Conservation (phyloP, 352 stramenopile species). For the Phytophthora ramorum region DNA sequence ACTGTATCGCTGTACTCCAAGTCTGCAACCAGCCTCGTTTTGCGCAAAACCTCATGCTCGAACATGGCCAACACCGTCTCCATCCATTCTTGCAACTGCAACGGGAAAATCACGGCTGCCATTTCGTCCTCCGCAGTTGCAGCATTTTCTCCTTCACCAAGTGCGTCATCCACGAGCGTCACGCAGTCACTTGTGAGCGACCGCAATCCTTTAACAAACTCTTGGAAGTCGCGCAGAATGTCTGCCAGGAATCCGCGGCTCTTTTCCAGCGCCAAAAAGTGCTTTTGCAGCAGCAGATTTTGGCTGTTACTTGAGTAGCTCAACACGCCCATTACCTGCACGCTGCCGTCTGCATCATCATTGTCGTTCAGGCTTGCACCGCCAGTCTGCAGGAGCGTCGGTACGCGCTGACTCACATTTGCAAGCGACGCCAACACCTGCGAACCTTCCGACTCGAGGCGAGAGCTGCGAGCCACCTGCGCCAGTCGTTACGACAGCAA, state of each 20-base stretch:
- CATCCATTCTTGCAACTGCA: conserved; percentile 75
- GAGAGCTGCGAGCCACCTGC: conserved; percentile 54
- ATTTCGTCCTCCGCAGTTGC: conserved; percentile 28
- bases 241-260: conserved; percentile 58
- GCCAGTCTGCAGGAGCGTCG: conserved; percentile 41
- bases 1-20: conserved; percentile 60
- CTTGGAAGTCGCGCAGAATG: conserved; percentile 58
- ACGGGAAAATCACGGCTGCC: conserved; percentile 20
- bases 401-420: conserved; percentile 71
- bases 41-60: conserved; percentile 68
- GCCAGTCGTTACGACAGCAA: conserved; percentile 20
- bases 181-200: conserved; percentile 45
- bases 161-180: conserved; percentile 37
- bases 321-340: conserved; percentile 55
- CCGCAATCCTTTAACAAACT: conserved; percentile 51
- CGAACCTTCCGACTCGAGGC: conserved; percentile 65
- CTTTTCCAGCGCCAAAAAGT: conserved; percentile 79
- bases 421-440: conserved; percentile 75
- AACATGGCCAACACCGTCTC: conserved; percentile 75
- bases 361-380: background rate
- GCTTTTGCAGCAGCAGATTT: conserved; percentile 57
- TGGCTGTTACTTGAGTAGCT: conserved; percentile 44
- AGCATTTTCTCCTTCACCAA: conserved; percentile 30
- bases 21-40: conserved; percentile 54
- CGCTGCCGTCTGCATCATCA: conserved; percentile 4